Percentiles rank a stretch among this genome's conserved stretches.
phyloP scores from a whole-genome alignment of 495 filamentous ascomycete genomes.

The Tuber brumale region DNA sequence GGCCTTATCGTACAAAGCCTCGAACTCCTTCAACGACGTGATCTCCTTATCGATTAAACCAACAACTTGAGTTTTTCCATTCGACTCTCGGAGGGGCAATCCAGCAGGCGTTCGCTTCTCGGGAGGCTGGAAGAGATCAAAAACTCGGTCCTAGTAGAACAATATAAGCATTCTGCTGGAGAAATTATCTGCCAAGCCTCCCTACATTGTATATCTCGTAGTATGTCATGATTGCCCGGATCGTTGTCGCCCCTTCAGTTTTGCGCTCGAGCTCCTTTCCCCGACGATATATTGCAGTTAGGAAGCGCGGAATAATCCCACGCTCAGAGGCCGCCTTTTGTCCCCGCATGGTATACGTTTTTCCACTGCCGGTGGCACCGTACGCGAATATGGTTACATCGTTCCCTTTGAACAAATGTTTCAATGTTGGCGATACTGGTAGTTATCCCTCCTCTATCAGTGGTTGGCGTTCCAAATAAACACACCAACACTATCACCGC shows the following conservation, averaged over 20 bases:
- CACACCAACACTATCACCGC: neutral
- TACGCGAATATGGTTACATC: constrained; percentile 96
- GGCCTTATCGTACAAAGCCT: constrained; percentile 83
- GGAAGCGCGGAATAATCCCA: constrained; percentile 81
- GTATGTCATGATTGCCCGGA: constrained; percentile 78
- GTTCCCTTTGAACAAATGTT: constrained; percentile 86
- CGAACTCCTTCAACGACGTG: constrained; percentile 84
- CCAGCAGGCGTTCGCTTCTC: constrained; percentile 84
- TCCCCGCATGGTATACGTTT: constrained; percentile 97
- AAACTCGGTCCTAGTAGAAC: constrained; percentile 63
- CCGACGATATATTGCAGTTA: constrained; percentile 78
- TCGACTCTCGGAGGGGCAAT: constrained; percentile 77
- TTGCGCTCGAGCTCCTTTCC: constrained; percentile 86
- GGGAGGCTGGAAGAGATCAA: constrained; percentile 81
- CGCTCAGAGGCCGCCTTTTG: constrained; percentile 81
- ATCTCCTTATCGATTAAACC: constrained; percentile 83
- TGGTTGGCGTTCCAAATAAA: constrained; percentile 1
- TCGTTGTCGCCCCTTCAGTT: constrained; percentile 62
- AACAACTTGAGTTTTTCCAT: constrained; percentile 87
- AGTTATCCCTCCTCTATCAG: neutral
- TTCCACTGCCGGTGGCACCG: constrained; percentile 90
- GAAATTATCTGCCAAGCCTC: neutral
- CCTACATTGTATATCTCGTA: constrained; percentile 88
- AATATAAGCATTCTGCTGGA: neutral
- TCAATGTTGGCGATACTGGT: constrained; percentile 67